Evolutionary conservation across 805 yeast genomes (phyloP).

Genomic region (Myxozyma neotropica): DNA sequence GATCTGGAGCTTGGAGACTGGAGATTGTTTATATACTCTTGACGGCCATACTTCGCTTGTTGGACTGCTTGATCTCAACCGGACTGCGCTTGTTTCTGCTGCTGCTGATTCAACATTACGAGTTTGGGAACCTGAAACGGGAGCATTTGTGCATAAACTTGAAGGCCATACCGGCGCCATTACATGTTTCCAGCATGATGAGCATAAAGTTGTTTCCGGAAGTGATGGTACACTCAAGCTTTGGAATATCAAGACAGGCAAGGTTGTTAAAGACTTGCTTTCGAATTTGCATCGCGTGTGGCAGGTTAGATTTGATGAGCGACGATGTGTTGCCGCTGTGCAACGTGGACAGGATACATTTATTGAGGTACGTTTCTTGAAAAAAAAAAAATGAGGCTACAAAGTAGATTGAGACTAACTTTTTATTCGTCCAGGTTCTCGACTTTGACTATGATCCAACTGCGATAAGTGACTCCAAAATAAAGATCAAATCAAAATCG

Average conservation of each 20-base stretch:
- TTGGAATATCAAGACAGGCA: constrained; percentile 83
- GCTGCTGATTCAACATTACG: constrained; percentile 94
- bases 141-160: constrained; percentile 65
- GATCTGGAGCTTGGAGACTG: constrained; percentile 85
- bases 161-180: constrained; percentile 83
- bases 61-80: constrained; percentile 78
- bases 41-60: constrained; percentile 91
- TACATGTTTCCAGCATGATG: constrained; percentile 90
- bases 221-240: constrained; percentile 83
- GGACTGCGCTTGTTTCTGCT: constrained; percentile 80
- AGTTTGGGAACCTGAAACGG: constrained; percentile 86
- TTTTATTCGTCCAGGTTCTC: constrained; percentile 10
- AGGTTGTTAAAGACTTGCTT: constrained; percentile 68
- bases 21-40: constrained; percentile 65
- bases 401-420: background rate
- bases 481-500: background rate
- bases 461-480: no score
- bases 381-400: background rate
- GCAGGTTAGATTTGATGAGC: constrained; percentile 88
- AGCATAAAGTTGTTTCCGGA: constrained; percentile 82
- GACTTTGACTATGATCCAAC: constrained; percentile 33
- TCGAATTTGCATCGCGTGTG: constrained; percentile 84
- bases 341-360: constrained; percentile 69
- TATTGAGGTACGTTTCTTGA: constrained; percentile 75
- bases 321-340: constrained; percentile 88